These are phyloP conservation scores for Neurospora sp. DNA, from an alignment of 495 filamentous ascomycete species.

Conservation along the genomic window DNA sequence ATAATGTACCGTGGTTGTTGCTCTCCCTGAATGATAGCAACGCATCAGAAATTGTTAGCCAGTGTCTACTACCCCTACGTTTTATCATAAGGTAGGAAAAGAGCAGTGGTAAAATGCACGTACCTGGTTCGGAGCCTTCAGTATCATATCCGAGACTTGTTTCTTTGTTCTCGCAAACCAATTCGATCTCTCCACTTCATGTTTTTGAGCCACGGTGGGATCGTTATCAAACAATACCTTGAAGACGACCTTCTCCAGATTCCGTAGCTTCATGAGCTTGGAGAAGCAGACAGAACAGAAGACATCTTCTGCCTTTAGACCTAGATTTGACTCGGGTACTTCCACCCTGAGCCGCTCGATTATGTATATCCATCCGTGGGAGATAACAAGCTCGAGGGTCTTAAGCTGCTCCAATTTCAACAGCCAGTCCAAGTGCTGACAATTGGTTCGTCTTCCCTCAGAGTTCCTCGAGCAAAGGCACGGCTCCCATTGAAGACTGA, in stretches of 20 bases:
- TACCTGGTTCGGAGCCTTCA: not conserved
- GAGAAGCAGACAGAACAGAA: not conserved
- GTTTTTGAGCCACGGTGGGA: not conserved
- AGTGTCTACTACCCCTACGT: not conserved
- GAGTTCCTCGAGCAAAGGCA: not conserved
- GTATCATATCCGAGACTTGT: not conserved
- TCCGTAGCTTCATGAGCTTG: not conserved
- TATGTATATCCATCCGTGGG: no score
- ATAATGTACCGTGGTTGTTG: fast-evolving
- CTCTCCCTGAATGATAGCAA: not conserved
- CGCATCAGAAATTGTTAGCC: not conserved
- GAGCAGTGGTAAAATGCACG: not conserved
- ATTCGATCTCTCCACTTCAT: not conserved
- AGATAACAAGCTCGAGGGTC: not conserved
- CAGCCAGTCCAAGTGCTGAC: not conserved
- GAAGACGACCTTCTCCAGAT: not conserved
- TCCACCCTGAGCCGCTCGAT: no score
- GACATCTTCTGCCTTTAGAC: no score
- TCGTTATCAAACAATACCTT: not conserved
- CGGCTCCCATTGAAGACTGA: not conserved
- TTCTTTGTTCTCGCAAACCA: not conserved
- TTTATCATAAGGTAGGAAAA: no score
- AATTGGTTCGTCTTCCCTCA: not conserved
- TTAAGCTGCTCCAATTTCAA: not conserved
- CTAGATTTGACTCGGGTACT: no score